Evolutionary conservation across 495 filamentous ascomycete genomes (phyloP), one percentile per base, ranked within the genome.

Genomic region (Endocarpon pusillum): DNA sequence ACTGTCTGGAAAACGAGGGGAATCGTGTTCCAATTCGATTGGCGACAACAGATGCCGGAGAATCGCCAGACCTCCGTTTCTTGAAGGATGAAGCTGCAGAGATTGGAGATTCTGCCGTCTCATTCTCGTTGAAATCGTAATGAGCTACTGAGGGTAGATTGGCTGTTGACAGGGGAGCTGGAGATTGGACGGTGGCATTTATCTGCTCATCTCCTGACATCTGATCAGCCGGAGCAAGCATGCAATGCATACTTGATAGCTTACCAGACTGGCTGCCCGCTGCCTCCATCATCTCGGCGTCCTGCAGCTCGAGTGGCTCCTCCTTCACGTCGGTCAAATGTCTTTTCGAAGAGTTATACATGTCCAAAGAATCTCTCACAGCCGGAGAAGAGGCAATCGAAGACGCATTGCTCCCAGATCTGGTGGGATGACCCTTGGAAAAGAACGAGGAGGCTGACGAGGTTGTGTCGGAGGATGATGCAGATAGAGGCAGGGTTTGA

Each of bases 21-120:
- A 89, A 75, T 34, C 71, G 67, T 2, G 72, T 73, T 29, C 75
- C 69, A 37, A 87, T 55, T 25, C 78, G 69, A 21, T 72, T 68
- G 18, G 81, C 64, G 35, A 81, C 64, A 29, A 63, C 69, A 36
- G 67, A 59, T n/a, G 73, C 53, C 1, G 78, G 62, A 0, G 68
- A 66, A 30, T 76, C 76, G 21, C 70, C 71, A 4, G 72, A 78
- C 33, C 75, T 60, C 33, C 73, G 68, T 41, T 74, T 76, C 41
- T 74, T 78, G 8, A 48, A 57, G 37, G 48, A 66, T 33, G 36
- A 79, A 75, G 42, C 69, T 66, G 40, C 75, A 69, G 42, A 68
- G 65, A 40, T 67, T 65, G 15, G 56, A 58, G 5, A 80, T 48
- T n/a, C n/a, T n/a, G n/a, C n/a, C n/a, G n/a, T n/a, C n/a, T n/a